Base-by-base conservation (phyloP, 306 rosid species). In the Trifolium fragiferum region DNA sequence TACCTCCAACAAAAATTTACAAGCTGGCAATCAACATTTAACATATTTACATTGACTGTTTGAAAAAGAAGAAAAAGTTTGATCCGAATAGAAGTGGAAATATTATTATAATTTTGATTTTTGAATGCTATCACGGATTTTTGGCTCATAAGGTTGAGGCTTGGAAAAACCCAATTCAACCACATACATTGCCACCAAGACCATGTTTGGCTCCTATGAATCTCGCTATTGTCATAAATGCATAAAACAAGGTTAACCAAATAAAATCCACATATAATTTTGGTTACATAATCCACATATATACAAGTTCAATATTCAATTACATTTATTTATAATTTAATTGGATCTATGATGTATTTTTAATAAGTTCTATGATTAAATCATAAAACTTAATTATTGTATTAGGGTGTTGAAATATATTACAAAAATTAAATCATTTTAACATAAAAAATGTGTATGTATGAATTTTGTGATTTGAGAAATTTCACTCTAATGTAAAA, bases 171-270 rank as follows among this genome's bases (percentile, higher is more conserved):
- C 53, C 10, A 35, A 66, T 47, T 41, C 18, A 47, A 66, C 25
- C 43, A 44, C 61, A 57, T 55, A 16, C 49, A 44, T 13, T 40
- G 54, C 49, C 27, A 55, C 49, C 16, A 38, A 23, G 10, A 1
- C 13, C 10, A 32, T 14, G 66, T 16, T 16, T 12, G 54, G 59
- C 58, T 68, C 76, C 69, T 74, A 47, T 81, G 84, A 81, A 70
- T 75, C 77, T 8, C 11, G 38, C 78, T 43, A 44, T 35, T 43
- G 65, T 63, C 63, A 81, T 76, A 64, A 81, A 70, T 81, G 81
- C 74, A 76, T 55, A 20, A 43, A 50, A 13, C 49, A 19, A 67
- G 79, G 72, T 27, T 67, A 35, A 80, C 79, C 79, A 49, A 80
- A 74, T 67, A 16, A 68, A 68, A 38, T 2, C 49, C 54, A 44